Conservation (phyloP, 2,329 filamentous ascomycete genomes). For the Endoconidiophora laricicola region DNA sequence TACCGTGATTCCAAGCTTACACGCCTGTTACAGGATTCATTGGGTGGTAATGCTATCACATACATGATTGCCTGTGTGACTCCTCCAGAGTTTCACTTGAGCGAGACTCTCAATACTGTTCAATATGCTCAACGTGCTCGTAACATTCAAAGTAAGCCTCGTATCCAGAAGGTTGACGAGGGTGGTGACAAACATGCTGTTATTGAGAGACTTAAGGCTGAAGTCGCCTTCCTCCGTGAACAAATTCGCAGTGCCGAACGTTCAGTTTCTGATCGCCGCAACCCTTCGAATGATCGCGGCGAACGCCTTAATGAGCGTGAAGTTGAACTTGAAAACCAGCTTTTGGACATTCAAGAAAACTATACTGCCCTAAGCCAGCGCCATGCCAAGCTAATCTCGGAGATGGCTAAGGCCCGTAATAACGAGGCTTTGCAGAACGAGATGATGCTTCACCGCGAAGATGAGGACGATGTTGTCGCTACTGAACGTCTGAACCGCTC, state of each 20-base stretch:
- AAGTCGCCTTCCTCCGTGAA: conserved; percentile 83
- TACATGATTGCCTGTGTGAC: conserved; percentile 99
- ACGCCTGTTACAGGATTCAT: conserved; percentile 82
- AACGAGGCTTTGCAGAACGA: conserved; percentile 44
- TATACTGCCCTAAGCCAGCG: conserved; percentile 82
- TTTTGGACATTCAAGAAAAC: conserved; percentile 85
- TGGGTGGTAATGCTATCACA: conserved; percentile 92
- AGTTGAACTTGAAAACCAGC: conserved; percentile 78
- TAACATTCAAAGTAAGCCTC: conserved; percentile 92
- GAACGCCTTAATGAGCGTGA: conserved; percentile 75
- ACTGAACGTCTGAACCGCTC: conserved; percentile 84
- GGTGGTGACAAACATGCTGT: conserved; percentile 73
- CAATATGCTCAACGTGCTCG: conserved; percentile 93
- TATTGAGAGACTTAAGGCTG: conserved; percentile 84
- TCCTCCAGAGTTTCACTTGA: conserved; percentile 89
- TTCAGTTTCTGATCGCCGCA: conserved; percentile 38
- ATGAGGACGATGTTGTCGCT: conserved; percentile 42
- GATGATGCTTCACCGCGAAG: conserved; percentile 24
- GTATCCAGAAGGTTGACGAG: conserved; percentile 87
- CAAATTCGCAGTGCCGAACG: conserved; percentile 78
- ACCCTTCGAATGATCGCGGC: conserved; percentile 44
- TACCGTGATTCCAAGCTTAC: conserved; percentile 98
- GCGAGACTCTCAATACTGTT: conserved; percentile 92
- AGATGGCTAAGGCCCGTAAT: conserved; percentile 75
- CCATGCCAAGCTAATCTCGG: conserved; percentile 87